Conservation (phyloP, 768 basidiomycete species). For the Termitomyces sp. region DNA sequence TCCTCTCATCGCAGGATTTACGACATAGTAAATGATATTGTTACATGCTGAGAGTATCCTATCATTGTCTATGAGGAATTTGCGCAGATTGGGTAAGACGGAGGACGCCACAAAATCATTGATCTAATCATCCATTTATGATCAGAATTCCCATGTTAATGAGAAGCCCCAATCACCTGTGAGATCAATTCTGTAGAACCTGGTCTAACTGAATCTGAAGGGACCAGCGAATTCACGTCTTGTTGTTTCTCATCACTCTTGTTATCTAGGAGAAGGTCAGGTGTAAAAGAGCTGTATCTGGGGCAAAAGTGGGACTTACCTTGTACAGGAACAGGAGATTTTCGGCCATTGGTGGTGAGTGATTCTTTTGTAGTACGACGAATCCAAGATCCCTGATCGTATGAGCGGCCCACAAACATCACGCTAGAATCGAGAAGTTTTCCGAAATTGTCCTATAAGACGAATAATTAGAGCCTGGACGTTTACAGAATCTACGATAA, state of each 20-base stretch:
- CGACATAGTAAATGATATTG: slow-evolving; percentile 81
- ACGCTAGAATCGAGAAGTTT: slow-evolving; percentile 83
- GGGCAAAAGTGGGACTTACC: slow-evolving; percentile 8
- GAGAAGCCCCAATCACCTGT: slow-evolving; percentile 32
- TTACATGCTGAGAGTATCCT: slow-evolving; percentile 75
- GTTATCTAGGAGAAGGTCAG: slow-evolving; percentile 24
- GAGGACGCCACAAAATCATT: slow-evolving; percentile 63
- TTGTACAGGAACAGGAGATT: slow-evolving; percentile 59
- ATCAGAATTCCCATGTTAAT: slow-evolving; percentile 1
- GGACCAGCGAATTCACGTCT: slow-evolving; percentile 39
- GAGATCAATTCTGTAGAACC: slow-evolving; percentile 39
- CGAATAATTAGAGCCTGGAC: background rate
- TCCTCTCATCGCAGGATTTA: slow-evolving; percentile 76
- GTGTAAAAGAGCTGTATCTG: background rate
- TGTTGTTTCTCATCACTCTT: slow-evolving; percentile 60
- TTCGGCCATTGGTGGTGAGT: slow-evolving; percentile 58
- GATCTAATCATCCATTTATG: slow-evolving; percentile 42
- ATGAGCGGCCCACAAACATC: slow-evolving; percentile 64
- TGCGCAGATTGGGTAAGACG: slow-evolving; percentile 72
- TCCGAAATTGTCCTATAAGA: slow-evolving; percentile 68
- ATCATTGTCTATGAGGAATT: slow-evolving; percentile 81
- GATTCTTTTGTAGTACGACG: slow-evolving; percentile 65
- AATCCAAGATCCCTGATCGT: slow-evolving; percentile 79
- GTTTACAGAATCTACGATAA: background rate
- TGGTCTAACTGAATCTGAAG: slow-evolving; percentile 27